phyloP scores from a whole-genome alignment of 192 early-diverging fungal species.

The Umbelopsis ramanniana region DNA sequence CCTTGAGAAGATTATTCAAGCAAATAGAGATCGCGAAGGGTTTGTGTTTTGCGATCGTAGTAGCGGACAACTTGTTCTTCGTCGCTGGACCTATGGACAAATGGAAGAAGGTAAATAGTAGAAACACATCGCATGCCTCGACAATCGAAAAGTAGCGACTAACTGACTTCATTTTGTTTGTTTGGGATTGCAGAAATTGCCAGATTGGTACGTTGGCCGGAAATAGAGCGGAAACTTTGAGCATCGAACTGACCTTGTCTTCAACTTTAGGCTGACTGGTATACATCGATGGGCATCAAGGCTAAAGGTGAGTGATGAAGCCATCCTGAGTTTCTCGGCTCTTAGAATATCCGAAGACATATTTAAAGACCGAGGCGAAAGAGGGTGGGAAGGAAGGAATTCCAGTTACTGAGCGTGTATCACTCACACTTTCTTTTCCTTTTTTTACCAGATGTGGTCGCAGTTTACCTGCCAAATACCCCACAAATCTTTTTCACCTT shows the following conservation, averaged over 20 bases:
- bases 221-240: too few relatives aligned
- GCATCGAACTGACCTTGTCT: neutral
- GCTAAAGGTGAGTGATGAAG: conserved; percentile 1
- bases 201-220: neutral
- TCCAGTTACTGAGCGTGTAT: neutral
- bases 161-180: neutral
- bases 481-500: conserved; percentile 4
- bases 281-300: neutral
- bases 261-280: conserved; percentile 4
- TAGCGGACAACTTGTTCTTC: neutral
- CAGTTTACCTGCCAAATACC: conserved; percentile 18
- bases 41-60: conserved; percentile 17
- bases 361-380: neutral
- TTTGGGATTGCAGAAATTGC: conserved; percentile 2
- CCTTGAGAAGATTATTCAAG: neutral
- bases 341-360: neutral
- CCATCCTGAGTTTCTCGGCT: too few relatives aligned
- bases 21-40: neutral
- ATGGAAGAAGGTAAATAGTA: conserved; percentile 7
- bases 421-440: neutral
- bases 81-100: conserved; percentile 7
- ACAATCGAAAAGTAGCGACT: neutral
- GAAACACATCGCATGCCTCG: neutral
- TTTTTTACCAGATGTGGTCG: neutral
- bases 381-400: neutral